These are phyloP conservation scores for Cryptococcus sp. DNA, from an alignment of 1,284 basidiomycete species.

Conservation along the genomic window DNA sequence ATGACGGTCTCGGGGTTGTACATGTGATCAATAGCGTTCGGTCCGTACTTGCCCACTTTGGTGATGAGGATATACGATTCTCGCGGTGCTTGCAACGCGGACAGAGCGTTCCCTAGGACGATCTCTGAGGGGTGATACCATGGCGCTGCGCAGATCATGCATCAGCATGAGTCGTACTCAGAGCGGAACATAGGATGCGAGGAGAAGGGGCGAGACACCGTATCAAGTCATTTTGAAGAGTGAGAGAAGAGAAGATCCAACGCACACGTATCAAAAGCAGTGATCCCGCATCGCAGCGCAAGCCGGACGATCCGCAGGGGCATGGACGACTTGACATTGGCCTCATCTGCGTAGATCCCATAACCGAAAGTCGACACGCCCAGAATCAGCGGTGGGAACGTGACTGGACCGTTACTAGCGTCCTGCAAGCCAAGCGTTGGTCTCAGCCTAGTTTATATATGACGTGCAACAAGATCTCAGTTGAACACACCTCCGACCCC, in stretches of 20 bases:
- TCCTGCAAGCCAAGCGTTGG: not conserved
- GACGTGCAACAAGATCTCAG: no score
- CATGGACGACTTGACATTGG: slow-evolving; percentile 61
- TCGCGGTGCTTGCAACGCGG: slow-evolving; percentile 75
- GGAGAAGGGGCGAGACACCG: no score
- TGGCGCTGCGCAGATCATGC: slow-evolving; percentile 43
- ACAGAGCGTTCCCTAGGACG: slow-evolving; percentile 74
- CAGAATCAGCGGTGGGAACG: slow-evolving; percentile 62
- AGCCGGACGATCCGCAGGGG: slow-evolving; percentile 74
- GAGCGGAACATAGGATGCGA: no score
- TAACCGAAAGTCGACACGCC: slow-evolving; percentile 72
- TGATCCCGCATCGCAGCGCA: slow-evolving; percentile 83
- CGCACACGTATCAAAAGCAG: slow-evolving; percentile 77
- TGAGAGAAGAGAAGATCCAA: no score
- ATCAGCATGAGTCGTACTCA: slow-evolving; percentile 20
- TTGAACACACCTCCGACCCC: no score
- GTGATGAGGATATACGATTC: slow-evolving; percentile 81
- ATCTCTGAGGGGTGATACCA: slow-evolving; percentile 91
- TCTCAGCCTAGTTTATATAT: not conserved
- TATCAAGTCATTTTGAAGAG: no score
- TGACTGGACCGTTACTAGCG: not conserved
- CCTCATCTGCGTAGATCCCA: slow-evolving; percentile 68
- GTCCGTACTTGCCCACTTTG: slow-evolving; percentile 89
- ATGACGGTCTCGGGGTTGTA: slow-evolving; percentile 70
- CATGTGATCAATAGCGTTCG: slow-evolving; percentile 66